Base-by-base conservation (phyloP, 768 basidiomycete species). In the Dendrothele bispora region DNA sequence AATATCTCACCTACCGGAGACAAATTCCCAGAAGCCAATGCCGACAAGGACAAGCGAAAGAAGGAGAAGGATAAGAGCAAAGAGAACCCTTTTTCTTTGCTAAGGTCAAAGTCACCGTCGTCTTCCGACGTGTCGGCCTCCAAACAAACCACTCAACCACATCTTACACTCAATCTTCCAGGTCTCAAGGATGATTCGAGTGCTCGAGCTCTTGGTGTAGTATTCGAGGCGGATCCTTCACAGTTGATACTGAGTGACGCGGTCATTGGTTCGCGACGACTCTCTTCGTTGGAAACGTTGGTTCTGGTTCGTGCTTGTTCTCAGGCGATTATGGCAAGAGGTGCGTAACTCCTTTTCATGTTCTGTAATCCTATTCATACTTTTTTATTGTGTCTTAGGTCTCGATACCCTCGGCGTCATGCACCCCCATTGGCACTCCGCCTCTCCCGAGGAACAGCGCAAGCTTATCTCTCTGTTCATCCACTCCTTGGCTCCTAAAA, bases 381-480 rank as follows among this genome's bases (percentile, higher is more conserved):
- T 26, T 44, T 28, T 35, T 17, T 43, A 40, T 38, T 28, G 32
- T 55, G 51, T 34, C 47, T 51, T 50, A 91, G 88, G 88, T n/a
- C 72, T 90, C 42, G 87, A 90, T 61, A 83, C 84, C 3, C 82
- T 88, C 38, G 90, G 89, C 17, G 74, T 91, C 38, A 91, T 91
- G 86, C 86, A 86, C 56, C 87, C 90, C 5, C 85, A 91, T 61
- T 91, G 86, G 88, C 74, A 86, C 61, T 84, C 88, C 32, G 75
- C 88, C 7, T 88, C 86, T 5, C 79, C 80, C 7, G 77, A 80
- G 8, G 65, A 77, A n/a, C 89, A 91, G 62, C 81, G 70, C 47
- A 69, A 61, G 49, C 80, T 91, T 26, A 80, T 90, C 47, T 86
- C 86, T 15, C 76, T 82, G 48, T 91, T 84, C 69, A 71, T 91